Evolutionary conservation across 352 stramenopile species (phyloP).

Genomic region (Phytopythium vexans): DNA sequence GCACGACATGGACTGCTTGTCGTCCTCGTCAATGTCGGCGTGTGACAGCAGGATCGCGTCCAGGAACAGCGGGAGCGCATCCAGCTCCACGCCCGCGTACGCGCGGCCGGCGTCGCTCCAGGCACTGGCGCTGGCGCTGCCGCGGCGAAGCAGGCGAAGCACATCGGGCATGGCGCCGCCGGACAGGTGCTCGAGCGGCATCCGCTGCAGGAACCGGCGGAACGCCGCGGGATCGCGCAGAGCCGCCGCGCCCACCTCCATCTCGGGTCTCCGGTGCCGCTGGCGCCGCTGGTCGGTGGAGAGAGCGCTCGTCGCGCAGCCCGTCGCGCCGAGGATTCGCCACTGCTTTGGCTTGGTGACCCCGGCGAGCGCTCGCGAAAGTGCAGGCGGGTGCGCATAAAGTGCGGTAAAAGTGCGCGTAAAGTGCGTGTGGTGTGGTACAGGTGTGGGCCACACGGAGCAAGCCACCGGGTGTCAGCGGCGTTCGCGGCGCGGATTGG

Average conservation of each 20-base stretch:
- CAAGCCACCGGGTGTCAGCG: too few relatives aligned
- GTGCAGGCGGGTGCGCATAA: too few relatives aligned
- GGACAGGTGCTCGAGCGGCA: slow-evolving; percentile 10
- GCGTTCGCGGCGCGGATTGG: too few relatives aligned
- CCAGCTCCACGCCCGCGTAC: slow-evolving; percentile 16
- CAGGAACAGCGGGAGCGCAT: slow-evolving; percentile 28
- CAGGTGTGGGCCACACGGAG: too few relatives aligned
- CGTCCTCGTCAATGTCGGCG: slow-evolving; percentile 5
- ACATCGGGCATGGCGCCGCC: slow-evolving; percentile 15
- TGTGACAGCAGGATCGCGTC: slow-evolving; percentile 55
- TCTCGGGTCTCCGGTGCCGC: too few relatives aligned
- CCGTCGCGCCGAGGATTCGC: too few relatives aligned
- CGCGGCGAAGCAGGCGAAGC: slow-evolving; percentile 17
- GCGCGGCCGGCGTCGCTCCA: background rate
- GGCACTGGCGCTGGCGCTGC: slow-evolving; percentile 5
- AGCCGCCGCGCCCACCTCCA: background rate
- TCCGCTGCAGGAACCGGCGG: slow-evolving; percentile 17
- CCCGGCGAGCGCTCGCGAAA: too few relatives aligned
- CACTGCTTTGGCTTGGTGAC: too few relatives aligned
- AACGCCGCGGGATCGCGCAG: slow-evolving; percentile 8
- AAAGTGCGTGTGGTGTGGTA: too few relatives aligned
- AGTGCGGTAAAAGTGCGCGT: too few relatives aligned
- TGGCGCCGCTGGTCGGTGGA: too few relatives aligned
- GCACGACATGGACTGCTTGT: slow-evolving; percentile 23
- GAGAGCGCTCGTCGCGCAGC: too few relatives aligned